Percentiles rank a stretch among this genome's conserved stretches.
These are phyloP conservation scores for Pyrenula aspistea DNA, from an alignment of 495 filamentous ascomycete genomes.

Conservation along the genomic window DNA sequence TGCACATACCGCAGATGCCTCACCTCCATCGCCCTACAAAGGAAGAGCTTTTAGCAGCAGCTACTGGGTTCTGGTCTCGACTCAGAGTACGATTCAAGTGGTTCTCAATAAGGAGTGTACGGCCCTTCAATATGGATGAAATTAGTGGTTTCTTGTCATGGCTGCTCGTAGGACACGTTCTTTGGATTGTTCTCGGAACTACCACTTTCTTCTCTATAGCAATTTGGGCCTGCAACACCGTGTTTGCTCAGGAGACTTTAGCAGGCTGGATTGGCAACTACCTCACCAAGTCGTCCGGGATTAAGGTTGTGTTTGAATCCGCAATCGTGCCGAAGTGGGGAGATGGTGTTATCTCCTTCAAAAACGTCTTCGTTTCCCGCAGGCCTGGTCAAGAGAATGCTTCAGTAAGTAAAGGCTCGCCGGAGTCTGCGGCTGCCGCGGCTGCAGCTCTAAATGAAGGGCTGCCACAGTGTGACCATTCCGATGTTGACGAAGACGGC, in stretches of 20 bases:
- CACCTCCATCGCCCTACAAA: constrained; percentile 78
- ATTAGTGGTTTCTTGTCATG: constrained; percentile 92
- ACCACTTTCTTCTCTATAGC: constrained; percentile 92
- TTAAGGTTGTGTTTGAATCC: constrained; percentile 96
- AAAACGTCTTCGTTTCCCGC: constrained; percentile 91
- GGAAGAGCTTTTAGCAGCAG: constrained; percentile 83
- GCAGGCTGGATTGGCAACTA: constrained; percentile 93
- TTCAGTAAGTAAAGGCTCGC: constrained; percentile 82
- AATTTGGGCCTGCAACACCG: constrained; percentile 85
- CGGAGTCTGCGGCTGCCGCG: constrained; percentile 71
- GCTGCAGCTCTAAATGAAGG: constrained; percentile 52
- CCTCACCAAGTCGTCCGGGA: constrained; percentile 81
- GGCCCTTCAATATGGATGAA: constrained; percentile 94
- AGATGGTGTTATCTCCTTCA: constrained; percentile 87
- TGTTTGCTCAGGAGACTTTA: constrained; percentile 93
- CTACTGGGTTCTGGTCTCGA: constrained; percentile 87
- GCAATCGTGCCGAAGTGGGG: constrained; percentile 94
- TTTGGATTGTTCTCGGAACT: constrained; percentile 90
- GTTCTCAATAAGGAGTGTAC: constrained; percentile 86
- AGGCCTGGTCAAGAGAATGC: constrained; percentile 59
- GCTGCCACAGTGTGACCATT: constrained; percentile 7
- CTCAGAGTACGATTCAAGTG: constrained; percentile 91
- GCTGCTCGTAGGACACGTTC: constrained; percentile 82
- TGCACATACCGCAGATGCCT: constrained; percentile 55
- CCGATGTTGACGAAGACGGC: constrained; percentile 62